Evolutionary conservation across 2,329 filamentous ascomycete species (phyloP).

Genomic region (Fusarium liriodendri): DNA sequence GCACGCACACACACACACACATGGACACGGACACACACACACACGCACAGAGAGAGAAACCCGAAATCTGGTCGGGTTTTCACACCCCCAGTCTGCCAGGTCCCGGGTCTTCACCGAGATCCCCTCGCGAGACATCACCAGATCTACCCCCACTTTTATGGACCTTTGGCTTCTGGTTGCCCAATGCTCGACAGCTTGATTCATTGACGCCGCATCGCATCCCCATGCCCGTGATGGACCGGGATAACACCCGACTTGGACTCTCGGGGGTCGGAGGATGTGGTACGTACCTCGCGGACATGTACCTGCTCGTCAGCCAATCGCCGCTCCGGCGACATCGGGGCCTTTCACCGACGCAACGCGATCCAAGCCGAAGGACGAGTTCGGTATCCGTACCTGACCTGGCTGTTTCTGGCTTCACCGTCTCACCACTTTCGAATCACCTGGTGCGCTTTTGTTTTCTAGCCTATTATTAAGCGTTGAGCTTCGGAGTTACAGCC

Average conservation of each 20-base stretch:
- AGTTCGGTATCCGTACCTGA: conserved; percentile 1
- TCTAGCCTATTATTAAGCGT: conserved; percentile 1
- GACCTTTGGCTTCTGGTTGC: conserved; percentile 12
- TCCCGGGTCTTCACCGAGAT: conserved; percentile 40
- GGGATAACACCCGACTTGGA: conserved; percentile 15
- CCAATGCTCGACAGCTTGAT: conserved; percentile 23
- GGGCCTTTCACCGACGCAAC: conserved; percentile 32
- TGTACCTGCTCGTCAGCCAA: conserved; percentile 7
- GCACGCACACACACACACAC: neutral
- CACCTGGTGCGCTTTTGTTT: neutral
- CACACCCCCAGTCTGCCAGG: conserved; percentile 12
- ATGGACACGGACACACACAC: neutral
- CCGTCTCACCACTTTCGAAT: conserved; percentile 2
- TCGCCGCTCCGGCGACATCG: conserved; percentile 12
- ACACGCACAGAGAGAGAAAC: neutral
- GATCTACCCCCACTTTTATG: conserved; percentile 23
- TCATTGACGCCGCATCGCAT: conserved; percentile 11
- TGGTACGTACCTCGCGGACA: conserved; percentile 4
- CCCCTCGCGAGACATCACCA: conserved; percentile 36
- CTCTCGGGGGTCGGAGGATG: neutral
- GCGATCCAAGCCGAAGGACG: conserved; percentile 26
- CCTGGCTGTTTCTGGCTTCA: conserved; percentile 6
- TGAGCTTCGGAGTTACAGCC: neutral
- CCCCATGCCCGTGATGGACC: conserved; percentile 6
- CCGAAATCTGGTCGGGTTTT: conserved; percentile 1